Conservation (phyloP, 352 stramenopile genomes). For the Aphanomyces invadans region DNA sequence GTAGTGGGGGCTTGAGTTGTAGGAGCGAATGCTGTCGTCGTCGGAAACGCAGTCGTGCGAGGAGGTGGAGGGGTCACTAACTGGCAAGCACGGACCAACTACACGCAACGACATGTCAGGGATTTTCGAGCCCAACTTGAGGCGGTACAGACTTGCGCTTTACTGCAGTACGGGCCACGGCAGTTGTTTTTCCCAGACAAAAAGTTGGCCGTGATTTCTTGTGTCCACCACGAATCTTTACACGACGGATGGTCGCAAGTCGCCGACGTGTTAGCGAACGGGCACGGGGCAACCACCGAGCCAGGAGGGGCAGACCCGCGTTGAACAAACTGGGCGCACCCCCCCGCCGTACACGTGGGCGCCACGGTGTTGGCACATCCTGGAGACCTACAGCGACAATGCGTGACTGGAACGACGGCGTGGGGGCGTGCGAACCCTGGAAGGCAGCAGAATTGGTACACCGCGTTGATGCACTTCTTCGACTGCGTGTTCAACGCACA, state of each 20-base stretch:
- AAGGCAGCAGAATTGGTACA: conserved; percentile 7
- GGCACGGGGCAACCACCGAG: not conserved
- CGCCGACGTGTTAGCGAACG: not conserved
- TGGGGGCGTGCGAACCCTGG: not conserved
- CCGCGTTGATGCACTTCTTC: conserved; percentile 3
- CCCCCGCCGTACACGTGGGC: not conserved
- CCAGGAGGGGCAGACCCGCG: not conserved
- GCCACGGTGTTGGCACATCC: not conserved
- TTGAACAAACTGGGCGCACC: conserved; percentile 1
- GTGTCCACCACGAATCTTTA: not conserved
- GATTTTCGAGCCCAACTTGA: no score
- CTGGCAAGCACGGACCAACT: not conserved
- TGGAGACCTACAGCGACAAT: not conserved
- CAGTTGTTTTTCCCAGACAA: conserved; percentile 1
- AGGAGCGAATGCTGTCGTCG: not conserved
- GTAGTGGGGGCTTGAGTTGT: not conserved
- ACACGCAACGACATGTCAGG: no score
- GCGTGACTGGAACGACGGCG: not conserved
- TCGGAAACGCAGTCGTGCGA: not conserved
- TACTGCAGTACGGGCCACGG: not conserved
- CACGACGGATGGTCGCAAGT: not conserved
- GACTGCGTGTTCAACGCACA: conserved; percentile 6
- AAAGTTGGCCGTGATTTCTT: conserved; percentile 8
- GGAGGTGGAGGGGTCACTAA: not conserved
- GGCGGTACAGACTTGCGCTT: not conserved